Conservation (phyloP, 768 basidiomycete genomes). For the Solioccasus polychromus region DNA sequence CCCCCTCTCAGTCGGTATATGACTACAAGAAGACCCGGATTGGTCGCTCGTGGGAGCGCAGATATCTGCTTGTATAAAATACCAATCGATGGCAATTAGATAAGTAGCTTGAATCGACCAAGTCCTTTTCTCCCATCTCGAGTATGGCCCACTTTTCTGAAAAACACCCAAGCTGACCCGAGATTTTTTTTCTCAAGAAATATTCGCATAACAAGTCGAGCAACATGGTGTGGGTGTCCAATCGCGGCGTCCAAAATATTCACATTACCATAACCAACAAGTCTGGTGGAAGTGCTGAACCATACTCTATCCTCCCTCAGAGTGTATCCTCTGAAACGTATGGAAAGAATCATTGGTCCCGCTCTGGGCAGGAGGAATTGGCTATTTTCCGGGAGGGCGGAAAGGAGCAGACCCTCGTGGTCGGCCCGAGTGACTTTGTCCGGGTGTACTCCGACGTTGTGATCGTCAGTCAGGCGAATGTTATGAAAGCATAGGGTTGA, state of each 20-base stretch:
- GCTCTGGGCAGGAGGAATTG: constrained; percentile 9
- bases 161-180: too few relatives aligned
- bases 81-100: too few relatives aligned
- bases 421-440: constrained; percentile 15
- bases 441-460: constrained; percentile 11
- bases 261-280: constrained; percentile 8
- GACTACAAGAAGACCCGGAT: too few relatives aligned
- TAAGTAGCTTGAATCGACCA: too few relatives aligned
- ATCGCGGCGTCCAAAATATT: neutral
- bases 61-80: too few relatives aligned
- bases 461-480: constrained; percentile 11
- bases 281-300: neutral
- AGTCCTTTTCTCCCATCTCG: too few relatives aligned
- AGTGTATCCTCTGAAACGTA: neutral
- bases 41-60: too few relatives aligned
- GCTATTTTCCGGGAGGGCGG: constrained; percentile 4
- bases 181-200: neutral
- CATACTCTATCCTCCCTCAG: constrained; percentile 1
- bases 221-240: constrained; percentile 18
- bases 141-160: too few relatives aligned
- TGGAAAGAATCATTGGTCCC: constrained; percentile 8
- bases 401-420: constrained; percentile 8
- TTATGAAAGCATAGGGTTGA: too few relatives aligned
- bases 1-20: too few relatives aligned
- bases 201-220: neutral